Conservation (phyloP, 768 basidiomycete species). For the Neoboletus brunneissimus region DNA sequence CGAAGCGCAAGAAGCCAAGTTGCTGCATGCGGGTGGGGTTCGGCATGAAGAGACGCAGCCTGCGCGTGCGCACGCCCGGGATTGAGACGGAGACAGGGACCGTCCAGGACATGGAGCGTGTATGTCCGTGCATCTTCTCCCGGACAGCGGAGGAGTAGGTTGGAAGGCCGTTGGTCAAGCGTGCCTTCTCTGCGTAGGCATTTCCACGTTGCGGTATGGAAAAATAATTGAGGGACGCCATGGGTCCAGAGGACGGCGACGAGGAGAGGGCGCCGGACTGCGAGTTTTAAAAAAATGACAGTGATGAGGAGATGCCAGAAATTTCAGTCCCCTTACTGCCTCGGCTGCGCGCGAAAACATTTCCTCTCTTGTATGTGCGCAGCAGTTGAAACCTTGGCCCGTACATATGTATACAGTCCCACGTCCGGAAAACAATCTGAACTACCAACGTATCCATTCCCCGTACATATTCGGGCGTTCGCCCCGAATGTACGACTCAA, state of each 20-base stretch:
- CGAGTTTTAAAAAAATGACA: slow-evolving; percentile 12
- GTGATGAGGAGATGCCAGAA: slow-evolving; percentile 7
- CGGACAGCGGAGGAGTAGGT: slow-evolving; percentile 56
- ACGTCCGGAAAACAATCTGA: neutral
- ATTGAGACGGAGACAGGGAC: slow-evolving; percentile 57
- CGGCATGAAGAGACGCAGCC: slow-evolving; percentile 55
- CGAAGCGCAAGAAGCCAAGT: slow-evolving; percentile 53
- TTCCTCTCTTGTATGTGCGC: slow-evolving; percentile 26
- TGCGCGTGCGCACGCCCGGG: slow-evolving; percentile 55
- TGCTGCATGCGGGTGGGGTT: slow-evolving; percentile 62
- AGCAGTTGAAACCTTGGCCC: slow-evolving; percentile 5
- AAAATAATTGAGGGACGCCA: slow-evolving; percentile 50
- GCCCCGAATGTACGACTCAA: slow-evolving; percentile 83
- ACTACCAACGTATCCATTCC: slow-evolving; percentile 49
- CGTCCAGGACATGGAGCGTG: slow-evolving; percentile 52
- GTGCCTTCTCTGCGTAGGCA: slow-evolving; percentile 44
- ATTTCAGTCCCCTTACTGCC: slow-evolving; percentile 8
- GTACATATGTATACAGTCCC: neutral
- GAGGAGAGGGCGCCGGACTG: slow-evolving; percentile 17
- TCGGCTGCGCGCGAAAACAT: slow-evolving; percentile 23
- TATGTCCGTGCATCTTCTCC: slow-evolving; percentile 59
- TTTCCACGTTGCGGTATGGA: slow-evolving; percentile 44
- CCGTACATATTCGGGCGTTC: slow-evolving; percentile 94
- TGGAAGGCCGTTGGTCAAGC: slow-evolving; percentile 43
- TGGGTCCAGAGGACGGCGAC: slow-evolving; percentile 20